Percentiles rank a stretch among this genome's conserved stretches.
Conservation (phyloP, 768 basidiomycete genomes). For the Russula vinacea region DNA sequence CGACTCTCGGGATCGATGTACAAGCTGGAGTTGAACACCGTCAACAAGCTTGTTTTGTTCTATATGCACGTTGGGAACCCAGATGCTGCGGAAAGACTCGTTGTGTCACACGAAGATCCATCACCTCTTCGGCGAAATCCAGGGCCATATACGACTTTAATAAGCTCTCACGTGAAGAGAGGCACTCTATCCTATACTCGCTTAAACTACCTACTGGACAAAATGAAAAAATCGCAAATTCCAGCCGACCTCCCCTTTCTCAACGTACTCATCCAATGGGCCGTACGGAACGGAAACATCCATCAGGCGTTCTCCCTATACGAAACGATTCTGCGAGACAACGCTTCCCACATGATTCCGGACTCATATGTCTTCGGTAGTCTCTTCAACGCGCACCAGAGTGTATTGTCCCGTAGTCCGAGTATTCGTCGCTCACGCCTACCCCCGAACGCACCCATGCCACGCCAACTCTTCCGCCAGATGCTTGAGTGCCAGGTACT, state of each 20-base stretch:
- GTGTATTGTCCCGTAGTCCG: neutral
- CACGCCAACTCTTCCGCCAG: constrained; percentile 27
- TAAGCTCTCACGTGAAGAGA: constrained; percentile 39
- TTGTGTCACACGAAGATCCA: constrained; percentile 28
- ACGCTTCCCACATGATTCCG: constrained; percentile 38
- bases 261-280: constrained; percentile 47
- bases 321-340: constrained; percentile 38
- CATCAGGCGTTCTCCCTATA: constrained; percentile 46
- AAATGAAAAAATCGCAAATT: constrained; percentile 42
- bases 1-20: constrained; percentile 14
- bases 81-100: constrained; percentile 36
- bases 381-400: constrained; percentile 27
- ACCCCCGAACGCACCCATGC: constrained; percentile 11
- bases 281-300: constrained; percentile 37
- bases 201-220: constrained; percentile 39
- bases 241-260: constrained; percentile 43
- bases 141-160: constrained; percentile 41
- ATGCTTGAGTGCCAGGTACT: constrained; percentile 27
- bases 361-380: constrained; percentile 26
- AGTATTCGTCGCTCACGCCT: neutral
- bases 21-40: constrained; percentile 24
- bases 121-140: constrained; percentile 31
- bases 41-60: constrained; percentile 29
- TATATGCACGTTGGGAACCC: constrained; percentile 38
- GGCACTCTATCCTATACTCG: constrained; percentile 32